phyloP scores from a whole-genome alignment of 2,329 filamentous ascomycete genomes.

The Colletotrichum sp. region DNA sequence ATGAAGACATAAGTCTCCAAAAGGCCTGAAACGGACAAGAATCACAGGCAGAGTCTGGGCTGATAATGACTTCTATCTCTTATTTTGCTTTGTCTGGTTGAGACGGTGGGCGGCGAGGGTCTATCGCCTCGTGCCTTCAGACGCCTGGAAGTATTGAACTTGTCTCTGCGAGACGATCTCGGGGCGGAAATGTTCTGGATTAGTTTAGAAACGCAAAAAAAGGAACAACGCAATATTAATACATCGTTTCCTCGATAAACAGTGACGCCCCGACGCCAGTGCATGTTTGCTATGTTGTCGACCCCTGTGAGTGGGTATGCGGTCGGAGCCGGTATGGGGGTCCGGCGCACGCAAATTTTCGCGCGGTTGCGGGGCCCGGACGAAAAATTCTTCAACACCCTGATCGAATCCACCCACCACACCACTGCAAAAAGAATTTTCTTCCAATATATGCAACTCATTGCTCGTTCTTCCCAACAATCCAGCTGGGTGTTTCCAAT shows the following conservation, averaged over 20 bases:
- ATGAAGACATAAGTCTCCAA: too few relatives aligned
- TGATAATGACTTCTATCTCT: rapidly evolving
- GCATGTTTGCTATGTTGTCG: rapidly evolving
- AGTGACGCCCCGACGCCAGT: not conserved
- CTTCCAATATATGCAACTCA: too few relatives aligned
- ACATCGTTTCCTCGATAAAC: not conserved
- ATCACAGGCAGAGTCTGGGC: rapidly evolving
- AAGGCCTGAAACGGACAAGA: too few relatives aligned
- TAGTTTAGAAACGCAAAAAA: not conserved
- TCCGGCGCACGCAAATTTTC: not conserved
- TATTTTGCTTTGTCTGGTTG: too few relatives aligned
- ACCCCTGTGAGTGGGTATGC: not conserved
- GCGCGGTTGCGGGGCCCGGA: not conserved
- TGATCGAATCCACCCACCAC: not conserved
- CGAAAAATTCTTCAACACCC: not conserved
- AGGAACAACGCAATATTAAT: rapidly evolving
- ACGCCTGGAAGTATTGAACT: not conserved
- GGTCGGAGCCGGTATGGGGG: not conserved
- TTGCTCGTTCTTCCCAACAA: not conserved
- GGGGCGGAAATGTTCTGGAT: not conserved
- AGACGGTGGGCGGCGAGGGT: not conserved
- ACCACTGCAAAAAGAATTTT: not conserved
- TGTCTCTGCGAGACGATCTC: not conserved
- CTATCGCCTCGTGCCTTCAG: not conserved
- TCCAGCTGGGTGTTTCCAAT: not conserved